Evolutionary conservation across 805 yeast genomes (phyloP), one percentile per base, ranked within the genome.

Genomic region (Schizosaccharomyces cryophilus): DNA sequence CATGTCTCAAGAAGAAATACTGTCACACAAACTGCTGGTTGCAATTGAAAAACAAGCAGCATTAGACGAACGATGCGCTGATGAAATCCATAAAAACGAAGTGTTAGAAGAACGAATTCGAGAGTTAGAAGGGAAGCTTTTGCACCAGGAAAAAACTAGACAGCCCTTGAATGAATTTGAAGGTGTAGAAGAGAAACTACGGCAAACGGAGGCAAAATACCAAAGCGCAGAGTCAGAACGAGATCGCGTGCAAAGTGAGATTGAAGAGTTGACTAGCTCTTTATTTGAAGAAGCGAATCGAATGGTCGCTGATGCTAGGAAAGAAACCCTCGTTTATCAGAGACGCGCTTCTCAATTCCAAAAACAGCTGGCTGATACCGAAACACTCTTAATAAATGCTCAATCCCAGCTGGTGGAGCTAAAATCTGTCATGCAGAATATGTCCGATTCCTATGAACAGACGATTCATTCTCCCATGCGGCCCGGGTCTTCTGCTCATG

Each of bases 221-320:
- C 64, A 73, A n/a, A 63, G 66, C 24, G 83, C 87, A 0, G 84
- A 82, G 64, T 73, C 71, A 11, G 85, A 83, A 65, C 82, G 79
- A 19, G 74, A 77, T 58, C 76, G 77, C 62, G 71, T 87, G 60
- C 79, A 83, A 64, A 79, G 76, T 40, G 95, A 87, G 68, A 84
- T 87, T 45, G 93, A 85, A 67, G 95, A 86, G 48, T 71, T 87
- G 58, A 80, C 88, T 0, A 86, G 83, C 1, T 80, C 88, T 1
- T 72, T 87, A 40, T 87, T 87, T 68, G 84, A 80, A 64, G 93
- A 87, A 68, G 95, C 95, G 15, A 87, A 87, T 68, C 77, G 78
- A 60, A 85, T 86, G 86, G 95, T 87, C 5, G 80, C 84, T 59
- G 78, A 80, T 65, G 95, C 94, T 0, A 78, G 85, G 64, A 75